A percentile compares a stretch with the other conserved stretches of the same genome.
phyloP scores from a whole-genome alignment of 129 eudicot genomes.

The Solidago caesia region DNA sequence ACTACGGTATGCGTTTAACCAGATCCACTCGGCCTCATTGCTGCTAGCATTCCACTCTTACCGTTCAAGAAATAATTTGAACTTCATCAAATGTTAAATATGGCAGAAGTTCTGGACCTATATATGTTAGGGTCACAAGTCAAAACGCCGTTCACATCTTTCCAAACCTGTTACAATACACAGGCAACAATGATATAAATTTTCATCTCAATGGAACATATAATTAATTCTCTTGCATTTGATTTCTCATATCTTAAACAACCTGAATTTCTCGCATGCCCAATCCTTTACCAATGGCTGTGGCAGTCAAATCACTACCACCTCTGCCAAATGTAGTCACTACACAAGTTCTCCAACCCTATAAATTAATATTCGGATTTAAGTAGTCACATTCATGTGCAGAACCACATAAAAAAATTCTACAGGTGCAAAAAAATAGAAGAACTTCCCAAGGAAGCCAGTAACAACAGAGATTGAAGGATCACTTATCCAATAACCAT shows the following conservation, averaged over 20 bases:
- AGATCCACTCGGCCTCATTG: too few relatives aligned
- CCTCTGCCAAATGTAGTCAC: slow-evolving; percentile 98
- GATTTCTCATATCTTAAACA: slow-evolving; percentile 7
- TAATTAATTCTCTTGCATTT: slow-evolving; percentile 8
- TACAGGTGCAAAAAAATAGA: slow-evolving; percentile 5
- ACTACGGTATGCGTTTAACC: too few relatives aligned
- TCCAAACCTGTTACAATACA: slow-evolving; percentile 73
- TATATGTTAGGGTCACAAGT: slow-evolving; percentile 95
- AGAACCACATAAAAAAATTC: not conserved
- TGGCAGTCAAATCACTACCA: slow-evolving; percentile 98
- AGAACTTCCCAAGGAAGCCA: slow-evolving; percentile 98
- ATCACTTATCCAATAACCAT: slow-evolving; percentile 78
- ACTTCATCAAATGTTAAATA: slow-evolving; percentile 89
- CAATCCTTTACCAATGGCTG: slow-evolving; percentile 96
- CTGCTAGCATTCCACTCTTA: too few relatives aligned
- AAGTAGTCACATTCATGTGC: slow-evolving; percentile 7
- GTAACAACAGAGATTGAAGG: slow-evolving; percentile 93
- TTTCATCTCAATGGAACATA: not conserved
- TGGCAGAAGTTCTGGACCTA: slow-evolving; percentile 80
- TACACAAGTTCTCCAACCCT: slow-evolving; percentile 94
- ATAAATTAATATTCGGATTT: slow-evolving; percentile 16
- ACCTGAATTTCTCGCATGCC: slow-evolving; percentile 97
- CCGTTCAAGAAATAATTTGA: too few relatives aligned
- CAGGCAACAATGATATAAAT: not conserved
- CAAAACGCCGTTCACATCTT: slow-evolving; percentile 96